Evolutionary conservation across 495 filamentous ascomycete genomes (phyloP), one percentile per base, ranked within the genome.

Genomic region (Letharia columbiana): DNA sequence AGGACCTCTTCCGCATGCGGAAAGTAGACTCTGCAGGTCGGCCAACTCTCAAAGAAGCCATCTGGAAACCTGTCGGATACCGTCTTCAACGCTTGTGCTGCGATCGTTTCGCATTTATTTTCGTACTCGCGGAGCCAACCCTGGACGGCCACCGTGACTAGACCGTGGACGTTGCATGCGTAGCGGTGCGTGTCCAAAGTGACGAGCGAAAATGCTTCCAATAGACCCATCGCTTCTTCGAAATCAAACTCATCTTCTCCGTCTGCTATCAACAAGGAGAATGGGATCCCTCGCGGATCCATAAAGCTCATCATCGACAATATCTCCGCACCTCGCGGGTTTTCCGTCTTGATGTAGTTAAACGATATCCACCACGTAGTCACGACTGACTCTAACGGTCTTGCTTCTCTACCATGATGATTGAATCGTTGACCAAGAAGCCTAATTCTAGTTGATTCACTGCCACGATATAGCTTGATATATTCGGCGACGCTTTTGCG

Each of bases 311-410:
- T 80, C 0, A 77, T 66, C 13, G 75, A 71, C 9, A 79, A 65
- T 8, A 80, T 62, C 35, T 76, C 64, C 6, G 73, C 69, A 11
- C 50, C 63, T 75, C 73, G 28, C 70, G 67, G 0, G 63, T 69
- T 58, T 45, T 33, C 49, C n/a, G 60, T 7, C 60, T 65, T 44
- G 81, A 79, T 28, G 40, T 78, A 73, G 10, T 78, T 70, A 64
- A 82, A 83, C 1, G 78, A 79, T 37, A 82, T 73, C 62, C 73
- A 65, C 77, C 75, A 82, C 28, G 79, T 80, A 9, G 68, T 74
- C 23, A 77, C 67, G 15, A 81, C 68, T 4, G 75, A 72, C 64
- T 77, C 68, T 11, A 58, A 45, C 12, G 44, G 49, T 56, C 45
- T 42, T 12, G 49, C 15, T 40, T 52, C 65, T 15, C 63, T 56